Conservation (phyloP, 441 rosid genomes). For the Codiaeum variegatum region DNA sequence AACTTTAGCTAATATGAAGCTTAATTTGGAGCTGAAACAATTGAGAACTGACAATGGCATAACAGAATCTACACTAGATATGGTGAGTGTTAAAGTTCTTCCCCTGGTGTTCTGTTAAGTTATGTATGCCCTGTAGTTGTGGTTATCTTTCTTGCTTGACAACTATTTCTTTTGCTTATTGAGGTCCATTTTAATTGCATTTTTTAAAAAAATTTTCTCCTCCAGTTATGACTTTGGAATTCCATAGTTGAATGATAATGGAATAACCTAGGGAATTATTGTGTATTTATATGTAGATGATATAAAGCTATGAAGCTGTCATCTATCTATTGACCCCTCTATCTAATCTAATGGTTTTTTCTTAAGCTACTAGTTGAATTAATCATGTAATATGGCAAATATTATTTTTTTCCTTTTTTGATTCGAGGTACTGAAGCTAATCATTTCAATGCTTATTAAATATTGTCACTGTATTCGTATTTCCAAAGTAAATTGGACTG, state of each 20-base stretch:
- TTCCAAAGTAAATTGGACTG: background rate
- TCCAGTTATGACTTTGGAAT: conserved; percentile 3
- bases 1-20: conserved; percentile 72
- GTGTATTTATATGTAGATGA: background rate
- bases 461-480: background rate
- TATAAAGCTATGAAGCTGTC: background rate
- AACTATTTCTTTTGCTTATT: background rate
- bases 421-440: background rate
- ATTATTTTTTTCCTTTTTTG: background rate
- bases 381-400: background rate
- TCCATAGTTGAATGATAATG: background rate
- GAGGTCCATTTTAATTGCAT: background rate
- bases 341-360: background rate
- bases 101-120: background rate
- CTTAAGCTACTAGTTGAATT: background rate
- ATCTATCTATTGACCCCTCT: background rate
- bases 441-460: background rate
- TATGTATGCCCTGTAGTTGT: conserved; percentile 10
- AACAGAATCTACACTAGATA: conserved; percentile 22
- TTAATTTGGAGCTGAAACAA: conserved; percentile 56
- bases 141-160: conserved; percentile 3
- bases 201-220: background rate
- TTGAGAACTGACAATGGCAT: conserved; percentile 29
- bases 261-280: background rate
- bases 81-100: conserved; percentile 35